Evolutionary conservation across 2,329 filamentous ascomycete genomes (phyloP).

Genomic region (Grosmannia penicillata): DNA sequence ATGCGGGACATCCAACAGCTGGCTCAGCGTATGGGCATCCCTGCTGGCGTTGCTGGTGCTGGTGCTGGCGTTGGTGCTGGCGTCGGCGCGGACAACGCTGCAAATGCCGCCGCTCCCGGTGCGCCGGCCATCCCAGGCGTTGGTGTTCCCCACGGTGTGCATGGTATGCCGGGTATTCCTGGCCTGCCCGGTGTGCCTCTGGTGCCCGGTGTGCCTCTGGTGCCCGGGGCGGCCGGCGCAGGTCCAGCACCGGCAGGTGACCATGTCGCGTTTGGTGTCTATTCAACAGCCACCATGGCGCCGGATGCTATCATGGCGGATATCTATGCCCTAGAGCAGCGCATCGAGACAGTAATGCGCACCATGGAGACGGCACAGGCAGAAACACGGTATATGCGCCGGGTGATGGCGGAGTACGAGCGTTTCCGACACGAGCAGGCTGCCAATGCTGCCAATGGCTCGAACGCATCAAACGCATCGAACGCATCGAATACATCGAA

Average conservation of each 20-base stretch:
- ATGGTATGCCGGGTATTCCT: too few relatives aligned
- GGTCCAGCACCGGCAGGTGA: too few relatives aligned
- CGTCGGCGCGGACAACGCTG: background rate
- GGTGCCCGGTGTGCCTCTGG: background rate
- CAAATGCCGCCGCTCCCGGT: constrained; percentile 1
- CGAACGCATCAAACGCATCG: background rate
- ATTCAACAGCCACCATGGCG: constrained; percentile 5
- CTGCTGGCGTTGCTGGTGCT: constrained; percentile 15
- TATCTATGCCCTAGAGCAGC: constrained; percentile 50
- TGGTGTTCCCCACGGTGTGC: too few relatives aligned
- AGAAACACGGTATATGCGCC: constrained; percentile 53
- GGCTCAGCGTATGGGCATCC: constrained; percentile 44
- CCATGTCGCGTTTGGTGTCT: too few relatives aligned
- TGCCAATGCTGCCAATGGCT: background rate
- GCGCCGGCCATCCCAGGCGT: background rate
- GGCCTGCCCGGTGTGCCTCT: constrained; percentile 2
- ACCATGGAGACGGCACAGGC: constrained; percentile 45
- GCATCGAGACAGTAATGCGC: constrained; percentile 50
- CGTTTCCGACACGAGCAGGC: constrained; percentile 41
- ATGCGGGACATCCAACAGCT: constrained; percentile 50
- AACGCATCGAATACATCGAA: background rate
- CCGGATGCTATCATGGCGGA: constrained; percentile 26
- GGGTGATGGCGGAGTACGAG: constrained; percentile 52
- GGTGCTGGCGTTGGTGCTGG: constrained; percentile 8
- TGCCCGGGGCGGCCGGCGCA: background rate